A percentile compares a stretch with the other conserved stretches of the same genome.
phyloP scores from a whole-genome alignment of 805 yeast genomes.

The Ogataea polymorpha region DNA sequence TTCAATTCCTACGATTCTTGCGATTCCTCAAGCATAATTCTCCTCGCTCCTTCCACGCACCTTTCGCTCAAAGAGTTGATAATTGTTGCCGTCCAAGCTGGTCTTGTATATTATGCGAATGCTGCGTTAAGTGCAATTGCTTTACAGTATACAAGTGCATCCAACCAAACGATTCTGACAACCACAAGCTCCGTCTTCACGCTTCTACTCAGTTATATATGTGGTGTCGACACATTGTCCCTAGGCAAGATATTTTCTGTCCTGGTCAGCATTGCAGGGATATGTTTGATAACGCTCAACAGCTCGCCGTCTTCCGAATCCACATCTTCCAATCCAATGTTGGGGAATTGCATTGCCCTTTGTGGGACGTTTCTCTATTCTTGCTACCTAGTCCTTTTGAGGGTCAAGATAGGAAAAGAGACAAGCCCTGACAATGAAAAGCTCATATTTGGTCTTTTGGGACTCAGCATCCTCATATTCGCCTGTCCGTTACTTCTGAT shows the following conservation, averaged over 20 bases:
- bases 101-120: slow-evolving; percentile 41
- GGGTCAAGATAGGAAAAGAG: slow-evolving; percentile 42
- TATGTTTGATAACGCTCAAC: slow-evolving; percentile 41
- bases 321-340: slow-evolving; percentile 30
- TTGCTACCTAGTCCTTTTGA: slow-evolving; percentile 41
- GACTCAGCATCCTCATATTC: slow-evolving; percentile 38
- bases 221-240: slow-evolving; percentile 42
- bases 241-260: slow-evolving; percentile 42
- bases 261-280: slow-evolving; percentile 44
- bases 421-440: slow-evolving; percentile 45
- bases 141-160: slow-evolving; percentile 48
- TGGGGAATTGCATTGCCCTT: slow-evolving; percentile 46
- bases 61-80: slow-evolving; percentile 32
- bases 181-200: slow-evolving; percentile 53
- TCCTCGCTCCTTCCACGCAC: slow-evolving; percentile 24
- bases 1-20: slow-evolving; percentile 2
- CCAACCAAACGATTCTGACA: slow-evolving; percentile 49
- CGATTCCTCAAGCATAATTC: slow-evolving; percentile 6
- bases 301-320: slow-evolving; percentile 9
- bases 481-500: slow-evolving; percentile 39
- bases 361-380: slow-evolving; percentile 47
- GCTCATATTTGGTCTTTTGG: slow-evolving; percentile 45
- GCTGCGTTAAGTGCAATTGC: slow-evolving; percentile 41
- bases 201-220: slow-evolving; percentile 39
- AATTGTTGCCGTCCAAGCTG: slow-evolving; percentile 37